Conservation (phyloP, 2,329 filamentous ascomycete genomes). For the Lecanoromycetidae sp. region DNA sequence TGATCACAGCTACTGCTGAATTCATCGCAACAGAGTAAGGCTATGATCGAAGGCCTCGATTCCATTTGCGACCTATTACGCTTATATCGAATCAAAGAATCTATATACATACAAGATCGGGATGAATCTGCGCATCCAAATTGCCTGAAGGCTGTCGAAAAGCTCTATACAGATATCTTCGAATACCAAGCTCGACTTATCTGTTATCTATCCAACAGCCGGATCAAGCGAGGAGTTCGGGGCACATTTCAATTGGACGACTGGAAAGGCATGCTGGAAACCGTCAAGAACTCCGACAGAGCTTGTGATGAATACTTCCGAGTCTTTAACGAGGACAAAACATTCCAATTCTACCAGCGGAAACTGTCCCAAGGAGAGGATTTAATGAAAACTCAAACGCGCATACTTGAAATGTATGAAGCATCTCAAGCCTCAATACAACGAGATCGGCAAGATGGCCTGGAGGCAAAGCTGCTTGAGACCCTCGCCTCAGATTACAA, state of each 20-base stretch:
- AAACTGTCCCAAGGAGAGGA: no score
- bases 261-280: slow-evolving; percentile 6
- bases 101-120: not conserved
- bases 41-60: slow-evolving; percentile 8
- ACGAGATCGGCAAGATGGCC: slow-evolving; percentile 1
- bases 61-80: slow-evolving; percentile 5
- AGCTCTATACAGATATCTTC: slow-evolving; percentile 11
- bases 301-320: not conserved
- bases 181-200: slow-evolving; percentile 11
- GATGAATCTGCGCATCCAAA: not conserved
- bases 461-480: not conserved
- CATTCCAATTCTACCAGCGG: not conserved
- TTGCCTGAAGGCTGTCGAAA: not conserved
- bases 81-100: not conserved
- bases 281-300: not conserved
- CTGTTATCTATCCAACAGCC: not conserved
- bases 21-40: slow-evolving; percentile 7
- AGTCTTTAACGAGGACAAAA: not conserved
- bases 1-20: slow-evolving; percentile 7
- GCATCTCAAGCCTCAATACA: slow-evolving; percentile 1
- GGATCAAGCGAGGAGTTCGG: not conserved
- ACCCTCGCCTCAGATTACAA: slow-evolving; percentile 7
- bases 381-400: not conserved
- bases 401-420: not conserved
- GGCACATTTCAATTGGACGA: slow-evolving; percentile 1